Percentiles rank a stretch among this genome's conserved stretches.
These are phyloP conservation scores for Xerocomellus intermedius DNA, from an alignment of 768 basidiomycete species.

Conservation along the genomic window DNA sequence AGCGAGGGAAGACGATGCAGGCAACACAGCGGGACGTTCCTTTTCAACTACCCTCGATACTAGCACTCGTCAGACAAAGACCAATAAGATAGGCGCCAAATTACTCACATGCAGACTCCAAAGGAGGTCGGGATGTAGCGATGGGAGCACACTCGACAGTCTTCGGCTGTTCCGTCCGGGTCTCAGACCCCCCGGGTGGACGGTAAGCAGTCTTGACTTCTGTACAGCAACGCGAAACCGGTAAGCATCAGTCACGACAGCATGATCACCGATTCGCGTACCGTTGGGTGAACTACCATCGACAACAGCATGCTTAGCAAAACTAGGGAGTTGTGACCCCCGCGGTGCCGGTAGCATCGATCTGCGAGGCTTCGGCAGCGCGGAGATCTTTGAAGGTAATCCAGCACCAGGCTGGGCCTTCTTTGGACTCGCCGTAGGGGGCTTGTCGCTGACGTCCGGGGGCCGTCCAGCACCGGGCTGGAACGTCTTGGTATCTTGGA, in stretches of 20 bases:
- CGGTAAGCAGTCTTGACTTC: conserved; percentile 7
- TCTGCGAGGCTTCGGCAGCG: conserved; percentile 2
- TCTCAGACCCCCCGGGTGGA: conserved; percentile 16
- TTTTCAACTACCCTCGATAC: not conserved
- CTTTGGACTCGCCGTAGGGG: conserved; percentile 1
- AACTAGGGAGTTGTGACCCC: not conserved
- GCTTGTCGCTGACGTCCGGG: not conserved
- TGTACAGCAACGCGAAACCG: not conserved
- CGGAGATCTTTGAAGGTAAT: conserved; percentile 3
- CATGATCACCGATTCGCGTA: not conserved
- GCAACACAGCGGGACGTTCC: not conserved
- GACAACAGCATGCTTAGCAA: not conserved
- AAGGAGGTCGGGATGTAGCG: not conserved
- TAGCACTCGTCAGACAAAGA: conserved; percentile 6
- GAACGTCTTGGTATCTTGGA: not conserved
- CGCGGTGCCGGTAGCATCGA: conserved; percentile 13
- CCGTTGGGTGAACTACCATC: conserved; percentile 1
- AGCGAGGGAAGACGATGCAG: conserved; percentile 14
- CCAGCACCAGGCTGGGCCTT: conserved; percentile 5
- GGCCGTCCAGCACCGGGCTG: conserved; percentile 2
- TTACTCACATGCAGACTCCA: conserved; percentile 6
- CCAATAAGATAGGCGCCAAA: not conserved
- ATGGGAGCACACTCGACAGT: not conserved
- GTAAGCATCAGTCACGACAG: conserved; percentile 1
- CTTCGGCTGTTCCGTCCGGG: conserved; percentile 6